phyloP scores from a whole-genome alignment of 164 flowering plant species.

The Magnolia sinica region DNA sequence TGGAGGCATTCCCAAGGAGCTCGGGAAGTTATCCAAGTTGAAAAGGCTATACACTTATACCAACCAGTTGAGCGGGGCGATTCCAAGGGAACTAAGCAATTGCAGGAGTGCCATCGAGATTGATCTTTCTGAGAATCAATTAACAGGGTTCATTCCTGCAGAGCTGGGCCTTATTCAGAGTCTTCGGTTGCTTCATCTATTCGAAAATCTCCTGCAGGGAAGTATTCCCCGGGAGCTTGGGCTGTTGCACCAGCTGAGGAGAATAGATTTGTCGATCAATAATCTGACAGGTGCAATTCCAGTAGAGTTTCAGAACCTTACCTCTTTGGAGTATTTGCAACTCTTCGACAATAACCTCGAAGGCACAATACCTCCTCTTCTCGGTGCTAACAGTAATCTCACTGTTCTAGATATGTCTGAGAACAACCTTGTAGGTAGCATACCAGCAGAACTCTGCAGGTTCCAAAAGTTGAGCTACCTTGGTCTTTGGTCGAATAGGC shows the following conservation, averaged over 20 bases:
- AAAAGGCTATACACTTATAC: conserved; percentile 39
- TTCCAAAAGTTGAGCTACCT: conserved; percentile 36
- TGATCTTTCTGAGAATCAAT: conserved; percentile 53
- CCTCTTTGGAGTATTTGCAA: conserved; percentile 36
- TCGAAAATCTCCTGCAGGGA: conserved; percentile 52
- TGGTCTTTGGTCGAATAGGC: conserved; percentile 47
- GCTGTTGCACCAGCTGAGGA: conserved; percentile 26
- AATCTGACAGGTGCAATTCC: conserved; percentile 50
- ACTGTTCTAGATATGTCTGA: conserved; percentile 37
- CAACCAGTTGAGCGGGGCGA: conserved; percentile 51
- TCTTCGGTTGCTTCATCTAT: conserved; percentile 49
- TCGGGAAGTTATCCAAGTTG: conserved; percentile 39
- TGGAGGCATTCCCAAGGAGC: conserved; percentile 48
- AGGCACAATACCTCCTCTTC: conserved; percentile 46
- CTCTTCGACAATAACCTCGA: conserved; percentile 43
- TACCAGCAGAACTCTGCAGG: conserved; percentile 40
- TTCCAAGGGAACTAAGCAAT: conserved; percentile 49
- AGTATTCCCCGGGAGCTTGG: conserved; percentile 50
- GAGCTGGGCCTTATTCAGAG: conserved; percentile 40
- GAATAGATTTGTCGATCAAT: conserved; percentile 53
- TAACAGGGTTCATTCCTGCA: conserved; percentile 44
- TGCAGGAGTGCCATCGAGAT: conserved; percentile 38
- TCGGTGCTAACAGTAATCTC: conserved; percentile 39
- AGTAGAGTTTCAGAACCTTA: conserved; percentile 35
- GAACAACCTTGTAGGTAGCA: conserved; percentile 40